Base-by-base conservation (phyloP, 768 basidiomycete species). In the Suillus placidus region DNA sequence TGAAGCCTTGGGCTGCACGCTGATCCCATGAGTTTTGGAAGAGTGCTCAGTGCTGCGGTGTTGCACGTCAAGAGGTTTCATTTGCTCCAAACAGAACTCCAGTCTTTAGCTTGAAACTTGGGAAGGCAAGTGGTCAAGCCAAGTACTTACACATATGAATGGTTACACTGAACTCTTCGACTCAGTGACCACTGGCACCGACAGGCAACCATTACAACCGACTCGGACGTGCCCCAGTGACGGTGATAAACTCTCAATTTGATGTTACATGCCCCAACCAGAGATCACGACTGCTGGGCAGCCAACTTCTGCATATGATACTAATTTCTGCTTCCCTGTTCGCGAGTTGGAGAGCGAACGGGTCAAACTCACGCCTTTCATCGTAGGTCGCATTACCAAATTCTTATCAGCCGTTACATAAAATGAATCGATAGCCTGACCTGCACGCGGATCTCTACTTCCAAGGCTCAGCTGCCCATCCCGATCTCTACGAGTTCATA, bases 261-360 rank as follows among this genome's bases (percentile, higher is more conserved):
- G n/a, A n/a, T n/a, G n/a, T n/a, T n/a, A n/a, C 32, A 54, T 54
- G 52, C 10, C 52, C 52, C 30, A 55, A 55, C 20, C 18, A 55
- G 4, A 55, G 7, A 55, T 34, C 1, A 34, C 32, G 32, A 35
- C 20, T 52, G 51, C 16, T 30, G 16, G 14, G 13, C 51, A 30
- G 54, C 9, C 54, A 55, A 52, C 51, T 9, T 2, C 34, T 20
- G 47, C 69, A 23, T 78, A 80, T 67, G 77, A 85, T 63, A 40
- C 78, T 64, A 85, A 88, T 64, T 87, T 88, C 70, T 84, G 81
- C 65, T 85, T 83, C 67, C 79, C 82, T 2, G 73, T 86, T 1
- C 81, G 79, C 3, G 72, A 79, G 23, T 73, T 88, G 16, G 80
- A 86, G 68, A 86, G 76, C 66, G 80, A 82, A 14, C 76, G 82